These are phyloP conservation scores for Mycena alexandri DNA, from an alignment of 768 basidiomycete species.

Conservation along the genomic window DNA sequence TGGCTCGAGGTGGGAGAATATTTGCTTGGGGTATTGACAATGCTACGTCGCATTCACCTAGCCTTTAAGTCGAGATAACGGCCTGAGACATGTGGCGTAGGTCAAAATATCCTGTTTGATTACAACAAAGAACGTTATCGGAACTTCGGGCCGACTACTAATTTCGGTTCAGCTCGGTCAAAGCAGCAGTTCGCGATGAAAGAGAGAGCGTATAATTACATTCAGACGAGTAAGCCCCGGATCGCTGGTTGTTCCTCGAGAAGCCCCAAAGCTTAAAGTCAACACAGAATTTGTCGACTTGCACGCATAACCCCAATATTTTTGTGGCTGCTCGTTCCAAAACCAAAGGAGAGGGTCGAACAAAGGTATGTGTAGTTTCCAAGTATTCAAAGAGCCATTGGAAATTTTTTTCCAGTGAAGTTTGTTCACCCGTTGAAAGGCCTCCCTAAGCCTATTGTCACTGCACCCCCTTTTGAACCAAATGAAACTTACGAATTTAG, in stretches of 20 bases:
- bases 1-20: background rate
- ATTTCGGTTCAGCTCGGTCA: conserved; percentile 6
- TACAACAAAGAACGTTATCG: conserved; percentile 21
- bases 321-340: background rate
- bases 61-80: conserved; percentile 27
- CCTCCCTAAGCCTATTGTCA: background rate
- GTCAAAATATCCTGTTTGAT: conserved; percentile 17
- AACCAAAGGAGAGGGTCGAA: background rate
- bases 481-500: background rate
- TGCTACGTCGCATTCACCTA: conserved; percentile 9
- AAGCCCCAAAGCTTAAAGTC: too few species aligned
- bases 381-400: background rate
- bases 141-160: conserved; percentile 11
- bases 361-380: background rate
- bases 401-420: background rate
- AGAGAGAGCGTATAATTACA: too few species aligned
- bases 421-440: conserved; percentile 1
- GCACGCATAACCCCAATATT: background rate
- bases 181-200: conserved; percentile 20
- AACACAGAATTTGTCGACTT: too few species aligned
- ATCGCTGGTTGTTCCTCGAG: too few species aligned
- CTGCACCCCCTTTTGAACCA: background rate
- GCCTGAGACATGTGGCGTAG: conserved; percentile 24
- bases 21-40: background rate
- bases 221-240: too few species aligned